phyloP scores from a whole-genome alignment of 2,329 filamentous ascomycete species.

The Epichloe glyceriae region DNA sequence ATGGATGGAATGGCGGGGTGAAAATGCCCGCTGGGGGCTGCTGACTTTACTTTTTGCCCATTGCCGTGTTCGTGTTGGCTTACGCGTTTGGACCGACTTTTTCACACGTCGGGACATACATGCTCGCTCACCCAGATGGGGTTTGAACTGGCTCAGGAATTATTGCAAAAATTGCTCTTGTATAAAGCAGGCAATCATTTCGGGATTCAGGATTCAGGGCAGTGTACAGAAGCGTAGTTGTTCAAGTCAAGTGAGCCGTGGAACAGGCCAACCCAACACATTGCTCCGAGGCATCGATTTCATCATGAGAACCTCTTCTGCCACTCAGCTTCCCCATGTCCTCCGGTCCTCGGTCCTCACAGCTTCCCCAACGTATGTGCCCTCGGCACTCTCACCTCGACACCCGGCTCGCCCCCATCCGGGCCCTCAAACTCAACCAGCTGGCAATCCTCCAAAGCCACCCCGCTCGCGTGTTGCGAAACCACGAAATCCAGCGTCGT shows the following conservation, averaged over 20 bases:
- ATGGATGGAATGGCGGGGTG: neutral
- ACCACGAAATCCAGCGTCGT: constrained; percentile 73
- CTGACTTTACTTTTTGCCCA: too few species aligned
- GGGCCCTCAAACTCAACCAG: constrained; percentile 41
- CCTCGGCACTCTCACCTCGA: constrained; percentile 21
- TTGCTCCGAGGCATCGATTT: too few species aligned
- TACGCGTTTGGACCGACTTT: neutral
- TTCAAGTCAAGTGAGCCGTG: too few species aligned
- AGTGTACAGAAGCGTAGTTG: too few species aligned
- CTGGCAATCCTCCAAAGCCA: constrained; percentile 76
- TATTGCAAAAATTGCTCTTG: neutral
- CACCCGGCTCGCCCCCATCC: constrained; percentile 26
- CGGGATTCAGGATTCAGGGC: too few species aligned
- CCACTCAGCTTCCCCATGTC: too few species aligned
- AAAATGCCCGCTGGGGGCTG: neutral
- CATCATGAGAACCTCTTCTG: too few species aligned
- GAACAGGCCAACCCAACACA: too few species aligned
- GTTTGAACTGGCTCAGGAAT: neutral
- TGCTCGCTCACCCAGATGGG: neutral
- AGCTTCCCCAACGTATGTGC: constrained; percentile 7
- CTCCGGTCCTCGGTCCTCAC: neutral
- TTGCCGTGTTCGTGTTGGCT: neutral
- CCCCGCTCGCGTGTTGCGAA: constrained; percentile 76
- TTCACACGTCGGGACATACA: too few species aligned
- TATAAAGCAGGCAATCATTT: neutral